Conservation (phyloP, 2,329 filamentous ascomycete species). For the Parasarocladium wereldwijsianum region DNA sequence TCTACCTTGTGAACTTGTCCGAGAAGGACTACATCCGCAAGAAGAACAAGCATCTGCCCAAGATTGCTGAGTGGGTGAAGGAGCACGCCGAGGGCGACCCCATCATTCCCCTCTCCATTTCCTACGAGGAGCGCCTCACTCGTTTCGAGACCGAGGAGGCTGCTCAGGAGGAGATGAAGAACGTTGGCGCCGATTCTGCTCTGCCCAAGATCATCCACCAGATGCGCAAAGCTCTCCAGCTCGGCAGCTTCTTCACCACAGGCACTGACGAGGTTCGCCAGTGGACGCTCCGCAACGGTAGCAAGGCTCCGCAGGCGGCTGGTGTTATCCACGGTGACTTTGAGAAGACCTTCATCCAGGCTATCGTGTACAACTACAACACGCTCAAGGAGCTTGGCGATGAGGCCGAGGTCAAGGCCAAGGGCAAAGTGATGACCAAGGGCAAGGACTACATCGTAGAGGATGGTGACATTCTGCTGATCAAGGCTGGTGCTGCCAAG, state of each 20-base stretch:
- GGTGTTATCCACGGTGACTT: slow-evolving; percentile 98
- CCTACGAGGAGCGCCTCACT: slow-evolving; percentile 83
- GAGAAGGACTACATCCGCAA: slow-evolving; percentile 96
- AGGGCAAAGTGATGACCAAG: slow-evolving; percentile 96
- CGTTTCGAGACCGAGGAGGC: slow-evolving; percentile 65
- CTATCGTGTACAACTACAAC: slow-evolving; percentile 80
- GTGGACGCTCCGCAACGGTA: slow-evolving; percentile 93
- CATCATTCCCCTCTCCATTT: slow-evolving; percentile 84
- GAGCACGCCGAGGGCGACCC: slow-evolving; percentile 75
- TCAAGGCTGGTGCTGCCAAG: slow-evolving; percentile 82
- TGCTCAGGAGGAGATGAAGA: slow-evolving; percentile 76
- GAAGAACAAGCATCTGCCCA: slow-evolving; percentile 98
- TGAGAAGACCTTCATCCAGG: slow-evolving; percentile 99
- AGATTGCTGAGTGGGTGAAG: slow-evolving; percentile 93
- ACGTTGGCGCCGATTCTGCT: slow-evolving; percentile 69
- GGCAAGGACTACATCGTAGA: slow-evolving; percentile 92
- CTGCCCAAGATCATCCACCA: slow-evolving; percentile 82
- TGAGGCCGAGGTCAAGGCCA: slow-evolving; percentile 76
- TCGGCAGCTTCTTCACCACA: slow-evolving; percentile 94
- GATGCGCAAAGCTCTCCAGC: slow-evolving; percentile 84
- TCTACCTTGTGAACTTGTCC: slow-evolving; percentile 92
- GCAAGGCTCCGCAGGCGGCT: slow-evolving; percentile 92
- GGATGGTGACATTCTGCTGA: slow-evolving; percentile 69
- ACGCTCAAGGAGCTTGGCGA: slow-evolving; percentile 75
- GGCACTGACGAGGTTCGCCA: slow-evolving; percentile 93